Evolutionary conservation across 176 grass and related monocot genomes (phyloP), one percentile per base, ranked within the genome.

Genomic region (Oryza officinalis): DNA sequence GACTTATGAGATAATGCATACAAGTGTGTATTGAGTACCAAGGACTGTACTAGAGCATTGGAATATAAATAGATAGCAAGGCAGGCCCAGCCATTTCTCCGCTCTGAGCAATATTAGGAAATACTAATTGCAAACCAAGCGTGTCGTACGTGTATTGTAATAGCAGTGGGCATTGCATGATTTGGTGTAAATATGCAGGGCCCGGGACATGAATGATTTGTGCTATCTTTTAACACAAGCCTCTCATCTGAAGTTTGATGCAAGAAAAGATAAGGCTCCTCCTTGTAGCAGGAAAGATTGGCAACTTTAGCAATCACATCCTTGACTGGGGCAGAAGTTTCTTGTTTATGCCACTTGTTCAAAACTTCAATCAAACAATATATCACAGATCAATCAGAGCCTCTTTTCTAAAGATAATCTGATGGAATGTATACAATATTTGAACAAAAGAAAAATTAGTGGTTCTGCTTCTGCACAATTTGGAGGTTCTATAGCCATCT

Each of bases 151-250:
- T 10, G 65, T 81, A 32, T 46, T 65, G 41, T 22, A 72, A 75
- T 73, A 37, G 44, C 78, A 64, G 67, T 27, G 68, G 33, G 14
- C n/a, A 4, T 22, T 72, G 8, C 59, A 67, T 66, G 15, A 69
- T 49, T 79, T 33, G 65, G 68, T 63, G 57, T 78, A 82, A 27
- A 85, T 71, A 73, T 47, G 88, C 69, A 79, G 65, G 71, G 23
- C 80, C 88, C n/a, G 27, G 65, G 77, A 45, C 46, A 67, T 78
- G 59, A 78, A 78, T 73, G 77, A 31, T 63, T 54, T 59, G 35
- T 71, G 67, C 44, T 66, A 71, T 78, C 67, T 75, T 65, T 75
- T 63, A 73, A 26, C 33, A 44, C 59, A 81, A 27, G 14, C 18
- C 72, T 85, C 77, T 64, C 23, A 23, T 75, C 27, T 78, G 54